Evolutionary conservation across 2,329 filamentous ascomycete species (phyloP), one percentile per base, ranked within the genome.

Genomic region (Rhynchosporium graminicola): DNA sequence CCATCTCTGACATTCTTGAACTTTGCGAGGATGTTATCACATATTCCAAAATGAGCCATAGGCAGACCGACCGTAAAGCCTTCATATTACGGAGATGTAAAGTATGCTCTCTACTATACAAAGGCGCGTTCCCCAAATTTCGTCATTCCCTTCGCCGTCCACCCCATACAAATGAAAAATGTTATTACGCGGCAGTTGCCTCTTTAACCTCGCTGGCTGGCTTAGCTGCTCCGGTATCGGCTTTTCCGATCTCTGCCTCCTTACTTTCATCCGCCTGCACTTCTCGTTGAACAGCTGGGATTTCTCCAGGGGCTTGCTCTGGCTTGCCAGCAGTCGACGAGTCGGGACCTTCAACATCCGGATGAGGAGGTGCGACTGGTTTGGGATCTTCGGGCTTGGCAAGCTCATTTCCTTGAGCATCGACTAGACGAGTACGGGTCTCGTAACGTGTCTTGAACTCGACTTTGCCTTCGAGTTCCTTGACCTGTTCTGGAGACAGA

Each of bases 371-470:
- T 28, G 72, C 72, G 12, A 74, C 70, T 51, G 59, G 33, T 4
- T 63, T 63, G 20, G 62, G 63, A 13, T 67, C 66, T 15, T 69
- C 71, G 15, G 63, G 63, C 7, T 63, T 56, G 15, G 59, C 56
- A 10, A 97, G 77, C 73, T 96, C 90, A 68, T 93, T 92, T 63
- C 93, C 95, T 48, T 86, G 76, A 58, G 84, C 85, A 76, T 97
- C 92, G 46, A 97, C 82, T 61, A 98, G 77, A 62, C 91, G 88
- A 8, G 92, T 97, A 67, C 90, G 85, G n/a, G 94, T 97, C 81
- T 98, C 94, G 75, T 97, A 97, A 69, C 89, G 89, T 12, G 95
- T 98, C 79, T 96, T 88, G 79, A 99, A 97, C 72, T 92, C 91
- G 63, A 98, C 93, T 77, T 97, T 96, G 72, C 94, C 95, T 76